phyloP scores from a whole-genome alignment of 2,329 filamentous ascomycete species.

The Botrytis paeoniae region DNA sequence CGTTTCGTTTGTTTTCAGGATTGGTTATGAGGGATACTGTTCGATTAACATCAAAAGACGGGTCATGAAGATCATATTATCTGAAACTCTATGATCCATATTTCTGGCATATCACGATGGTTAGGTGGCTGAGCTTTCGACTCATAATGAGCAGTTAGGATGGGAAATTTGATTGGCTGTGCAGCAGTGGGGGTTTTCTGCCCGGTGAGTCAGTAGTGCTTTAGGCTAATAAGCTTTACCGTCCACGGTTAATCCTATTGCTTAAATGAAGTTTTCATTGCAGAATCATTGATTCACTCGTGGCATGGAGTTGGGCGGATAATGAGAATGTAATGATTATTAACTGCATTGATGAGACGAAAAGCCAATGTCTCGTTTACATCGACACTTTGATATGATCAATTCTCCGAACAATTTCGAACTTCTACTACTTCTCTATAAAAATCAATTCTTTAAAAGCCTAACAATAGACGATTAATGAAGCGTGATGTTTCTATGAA shows the following conservation, averaged over 20 bases:
- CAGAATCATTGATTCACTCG: background rate
- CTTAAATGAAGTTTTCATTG: background rate
- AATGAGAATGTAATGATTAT: background rate
- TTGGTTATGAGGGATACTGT: background rate
- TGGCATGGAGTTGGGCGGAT: background rate
- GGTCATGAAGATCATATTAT: background rate
- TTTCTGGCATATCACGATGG: background rate
- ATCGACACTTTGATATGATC: background rate
- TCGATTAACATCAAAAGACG: too few species aligned
- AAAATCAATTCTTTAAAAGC: too few species aligned
- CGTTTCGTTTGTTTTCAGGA: background rate
- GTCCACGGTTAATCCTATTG: background rate
- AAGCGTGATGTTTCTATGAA: background rate
- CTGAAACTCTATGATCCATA: background rate
- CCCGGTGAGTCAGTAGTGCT: background rate
- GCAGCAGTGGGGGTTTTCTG: background rate
- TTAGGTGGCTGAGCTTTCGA: background rate
- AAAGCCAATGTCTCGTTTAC: background rate
- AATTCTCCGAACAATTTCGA: background rate
- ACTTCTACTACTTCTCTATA: background rate
- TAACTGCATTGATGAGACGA: background rate
- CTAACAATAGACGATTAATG: background rate
- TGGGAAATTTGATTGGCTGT: background rate
- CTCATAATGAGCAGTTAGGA: conserved; percentile 9
- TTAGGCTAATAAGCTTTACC: background rate